These are phyloP conservation scores for Aspergillus indologenus DNA, from an alignment of 495 filamentous ascomycete species.

Conservation along the genomic window DNA sequence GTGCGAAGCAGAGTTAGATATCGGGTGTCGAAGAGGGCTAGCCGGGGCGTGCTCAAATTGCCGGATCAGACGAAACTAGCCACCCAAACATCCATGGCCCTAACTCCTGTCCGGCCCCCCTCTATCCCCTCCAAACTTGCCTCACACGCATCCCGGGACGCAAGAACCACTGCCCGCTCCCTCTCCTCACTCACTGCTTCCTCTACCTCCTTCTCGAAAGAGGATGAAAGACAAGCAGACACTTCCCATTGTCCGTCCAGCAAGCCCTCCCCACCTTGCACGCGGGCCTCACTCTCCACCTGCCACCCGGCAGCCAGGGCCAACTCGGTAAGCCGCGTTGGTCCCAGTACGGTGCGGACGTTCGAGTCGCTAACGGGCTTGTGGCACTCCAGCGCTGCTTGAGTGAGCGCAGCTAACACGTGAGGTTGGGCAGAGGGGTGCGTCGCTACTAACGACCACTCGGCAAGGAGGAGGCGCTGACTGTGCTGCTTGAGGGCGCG, in stretches of 20 bases:
- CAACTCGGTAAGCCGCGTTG: slow-evolving; percentile 28
- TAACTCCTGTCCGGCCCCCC: slow-evolving; percentile 33
- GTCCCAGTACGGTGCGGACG: slow-evolving; percentile 42
- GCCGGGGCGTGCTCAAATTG: slow-evolving; percentile 11
- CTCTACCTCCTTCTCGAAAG: slow-evolving; percentile 25
- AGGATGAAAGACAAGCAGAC: slow-evolving; percentile 25
- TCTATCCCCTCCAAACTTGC: slow-evolving; percentile 26
- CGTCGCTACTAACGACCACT: slow-evolving; percentile 34
- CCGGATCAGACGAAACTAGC: slow-evolving; percentile 32
- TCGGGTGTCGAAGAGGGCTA: neutral
- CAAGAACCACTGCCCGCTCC: slow-evolving; percentile 30
- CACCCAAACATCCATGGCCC: slow-evolving; percentile 50
- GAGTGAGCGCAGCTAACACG: slow-evolving; percentile 24
- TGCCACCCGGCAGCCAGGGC: slow-evolving; percentile 26
- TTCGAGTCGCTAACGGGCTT: slow-evolving; percentile 31
- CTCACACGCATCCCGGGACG: slow-evolving; percentile 33
- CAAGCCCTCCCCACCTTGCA: slow-evolving; percentile 31
- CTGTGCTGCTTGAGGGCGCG: slow-evolving; percentile 28
- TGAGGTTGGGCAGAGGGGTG: slow-evolving; percentile 24
- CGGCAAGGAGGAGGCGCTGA: slow-evolving; percentile 36
- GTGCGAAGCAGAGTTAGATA: too few relatives aligned
- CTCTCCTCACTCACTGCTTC: slow-evolving; percentile 29
- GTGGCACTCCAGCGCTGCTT: slow-evolving; percentile 24
- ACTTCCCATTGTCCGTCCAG: slow-evolving; percentile 49
- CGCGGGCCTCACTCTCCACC: slow-evolving; percentile 28